Evolutionary conservation across 352 stramenopile genomes (phyloP).

Genomic region (Phytophthora syringae): DNA sequence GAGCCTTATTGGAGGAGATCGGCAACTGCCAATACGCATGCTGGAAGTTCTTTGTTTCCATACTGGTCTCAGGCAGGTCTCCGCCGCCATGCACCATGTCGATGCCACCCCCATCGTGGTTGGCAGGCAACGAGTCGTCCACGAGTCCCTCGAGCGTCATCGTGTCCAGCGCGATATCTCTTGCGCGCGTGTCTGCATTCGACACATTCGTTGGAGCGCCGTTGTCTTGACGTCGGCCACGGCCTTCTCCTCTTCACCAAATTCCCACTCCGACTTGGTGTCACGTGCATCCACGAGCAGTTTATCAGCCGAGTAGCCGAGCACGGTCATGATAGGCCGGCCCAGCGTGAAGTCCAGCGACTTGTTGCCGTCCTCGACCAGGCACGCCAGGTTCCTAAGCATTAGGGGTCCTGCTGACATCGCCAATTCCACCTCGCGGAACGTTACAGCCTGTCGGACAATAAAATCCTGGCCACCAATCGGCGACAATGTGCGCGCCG

Average conservation of each 20-base stretch:
- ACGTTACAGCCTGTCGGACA: no score
- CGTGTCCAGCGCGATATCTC: no score
- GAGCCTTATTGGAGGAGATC: no score
- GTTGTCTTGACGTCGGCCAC: no score
- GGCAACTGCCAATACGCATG: no score
- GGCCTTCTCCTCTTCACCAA: neutral
- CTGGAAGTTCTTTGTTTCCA: no score
- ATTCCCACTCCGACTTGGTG: constrained; percentile 8
- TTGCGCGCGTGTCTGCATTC: neutral
- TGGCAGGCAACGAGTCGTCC: no score
- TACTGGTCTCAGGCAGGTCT: no score
- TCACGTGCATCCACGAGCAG: neutral
- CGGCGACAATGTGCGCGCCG: no score
- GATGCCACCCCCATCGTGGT: no score
- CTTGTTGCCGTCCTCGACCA: neutral
- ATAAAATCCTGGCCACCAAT: no score
- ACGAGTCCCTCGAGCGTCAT: neutral
- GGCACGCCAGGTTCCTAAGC: neutral
- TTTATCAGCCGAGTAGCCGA: constrained; percentile 9
- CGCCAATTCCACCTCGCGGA: neutral
- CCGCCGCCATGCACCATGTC: no score
- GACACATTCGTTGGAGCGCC: constrained; percentile 1
- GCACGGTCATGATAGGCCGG: constrained; percentile 4
- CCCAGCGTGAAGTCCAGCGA: neutral
- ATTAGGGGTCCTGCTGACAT: constrained; percentile 2